Base-by-base conservation (phyloP, 2,329 filamentous ascomycete genomes). In the Botrytis tulipae region DNA sequence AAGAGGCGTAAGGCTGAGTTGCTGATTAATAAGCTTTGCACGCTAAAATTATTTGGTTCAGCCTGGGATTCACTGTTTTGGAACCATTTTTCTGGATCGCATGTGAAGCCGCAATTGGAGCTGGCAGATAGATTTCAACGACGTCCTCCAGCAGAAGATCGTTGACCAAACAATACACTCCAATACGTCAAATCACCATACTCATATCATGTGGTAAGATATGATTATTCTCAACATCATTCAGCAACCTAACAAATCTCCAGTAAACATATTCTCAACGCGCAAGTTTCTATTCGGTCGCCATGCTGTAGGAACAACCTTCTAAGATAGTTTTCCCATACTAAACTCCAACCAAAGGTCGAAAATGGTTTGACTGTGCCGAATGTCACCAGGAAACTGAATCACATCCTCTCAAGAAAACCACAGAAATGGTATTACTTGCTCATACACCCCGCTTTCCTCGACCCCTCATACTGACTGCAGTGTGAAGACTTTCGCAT, bases 361-460 rank as follows among this genome's bases (percentile, higher is more conserved):
- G 90, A 75, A 98, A 97, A 86, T 99, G 97, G 97, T 99, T 98
- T 85, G 96, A 99, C 86, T 99, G 96, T 84, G 93, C 93, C 77
- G 92, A 98, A 82, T 99, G 96, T 85, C 96, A 99, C 84, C 85
- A 85, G 71, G 96, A 99, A 82, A 86, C 89, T 75, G 92, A 97
- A 83, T 84, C 86, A 75, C 96, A 98, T 82, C 84, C 88, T 54
- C 90, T 99, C 35, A 84, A 89, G 71, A 92, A 97, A 84, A 87
- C 86, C 76, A 87, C 91, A 78, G 96, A 99, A 81, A 97, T 99
- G 94, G 87, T 88, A 79, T 73, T 77, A 22, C 44, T 54, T 70
- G 29, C 8, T 44, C 63, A 22, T n/a, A 54, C 71, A 44, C 61
- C 65, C 44, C 60, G 37, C 37, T 70, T 48, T 68, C 57, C 65